A percentile compares a stretch with the other conserved stretches of the same genome.
Evolutionary conservation across 179 eudicot species (phyloP).

Genomic region (Silene vulgaris): DNA sequence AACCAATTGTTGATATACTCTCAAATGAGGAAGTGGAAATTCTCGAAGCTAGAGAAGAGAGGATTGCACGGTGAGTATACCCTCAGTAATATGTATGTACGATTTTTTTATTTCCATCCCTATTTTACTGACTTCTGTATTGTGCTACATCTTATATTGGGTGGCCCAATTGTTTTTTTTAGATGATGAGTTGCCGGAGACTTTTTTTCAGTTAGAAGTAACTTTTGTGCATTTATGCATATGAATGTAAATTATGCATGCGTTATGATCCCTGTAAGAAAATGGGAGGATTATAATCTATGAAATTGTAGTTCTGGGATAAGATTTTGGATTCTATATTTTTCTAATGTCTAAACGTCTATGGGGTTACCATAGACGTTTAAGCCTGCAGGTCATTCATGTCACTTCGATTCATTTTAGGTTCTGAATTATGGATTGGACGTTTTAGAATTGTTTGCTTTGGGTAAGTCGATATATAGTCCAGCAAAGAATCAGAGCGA

Average conservation of each 20-base stretch:
- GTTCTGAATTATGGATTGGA: too few relatives aligned
- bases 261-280: background rate
- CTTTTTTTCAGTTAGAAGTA: background rate
- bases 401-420: too few relatives aligned
- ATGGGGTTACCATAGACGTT: too few relatives aligned
- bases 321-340: too few relatives aligned
- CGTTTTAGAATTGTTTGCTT: too few relatives aligned
- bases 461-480: too few relatives aligned
- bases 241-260: background rate
- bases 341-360: too few relatives aligned
- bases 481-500: too few relatives aligned
- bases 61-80: conserved; percentile 36
- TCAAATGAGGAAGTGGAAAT: conserved; percentile 88
- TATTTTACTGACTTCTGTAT: background rate
- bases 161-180: background rate
- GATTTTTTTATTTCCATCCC: background rate
- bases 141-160: background rate
- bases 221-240: background rate
- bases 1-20: conserved; percentile 83
- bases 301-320: too few relatives aligned
- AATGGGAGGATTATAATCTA: background rate
- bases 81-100: background rate
- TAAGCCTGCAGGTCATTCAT: too few relatives aligned
- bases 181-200: background rate
- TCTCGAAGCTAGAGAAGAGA: conserved; percentile 86